Percentiles rank a stretch among this genome's conserved stretches.
Conservation (phyloP, 2,329 filamentous ascomycete species). For the Periconia sp. region DNA sequence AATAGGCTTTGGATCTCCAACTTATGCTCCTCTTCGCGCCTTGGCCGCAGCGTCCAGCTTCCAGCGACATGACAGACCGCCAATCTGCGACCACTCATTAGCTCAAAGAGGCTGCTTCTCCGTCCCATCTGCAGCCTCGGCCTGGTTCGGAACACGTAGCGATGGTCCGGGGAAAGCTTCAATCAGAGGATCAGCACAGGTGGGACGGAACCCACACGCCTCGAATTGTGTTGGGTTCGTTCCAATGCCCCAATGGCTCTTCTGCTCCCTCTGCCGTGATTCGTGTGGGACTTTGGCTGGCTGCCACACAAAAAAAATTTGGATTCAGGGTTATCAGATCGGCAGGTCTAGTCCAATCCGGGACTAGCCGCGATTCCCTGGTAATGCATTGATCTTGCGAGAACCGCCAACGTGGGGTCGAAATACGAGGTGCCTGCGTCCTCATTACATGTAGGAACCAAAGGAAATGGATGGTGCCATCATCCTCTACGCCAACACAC, state of each 20-base stretch:
- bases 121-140: not conserved
- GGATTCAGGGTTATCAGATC: not conserved
- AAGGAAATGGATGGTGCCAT: too few species aligned
- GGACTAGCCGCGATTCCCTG: not conserved
- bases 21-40: not conserved
- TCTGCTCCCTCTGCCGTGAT: not conserved
- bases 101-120: not conserved
- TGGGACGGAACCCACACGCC: not conserved
- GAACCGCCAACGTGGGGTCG: not conserved
- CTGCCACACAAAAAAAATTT: not conserved
- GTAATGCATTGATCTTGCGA: not conserved
- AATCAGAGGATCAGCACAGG: not conserved
- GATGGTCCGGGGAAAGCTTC: not conserved
- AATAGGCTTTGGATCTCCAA: not conserved
- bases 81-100: slow-evolving; percentile 3
- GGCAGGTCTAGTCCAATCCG: not conserved
- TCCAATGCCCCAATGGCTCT: not conserved
- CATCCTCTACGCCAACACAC: too few species aligned
- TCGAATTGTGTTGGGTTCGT: not conserved
- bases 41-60: not conserved
- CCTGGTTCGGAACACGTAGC: not conserved
- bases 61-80: slow-evolving; percentile 5
- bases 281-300: not conserved
- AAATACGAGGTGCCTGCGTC: too few species aligned
- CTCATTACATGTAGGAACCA: too few species aligned